A percentile compares a stretch with the other conserved stretches of the same genome.
Evolutionary conservation across 139 green algal species (phyloP).

Genomic region (Mychonastes homosphaera): DNA sequence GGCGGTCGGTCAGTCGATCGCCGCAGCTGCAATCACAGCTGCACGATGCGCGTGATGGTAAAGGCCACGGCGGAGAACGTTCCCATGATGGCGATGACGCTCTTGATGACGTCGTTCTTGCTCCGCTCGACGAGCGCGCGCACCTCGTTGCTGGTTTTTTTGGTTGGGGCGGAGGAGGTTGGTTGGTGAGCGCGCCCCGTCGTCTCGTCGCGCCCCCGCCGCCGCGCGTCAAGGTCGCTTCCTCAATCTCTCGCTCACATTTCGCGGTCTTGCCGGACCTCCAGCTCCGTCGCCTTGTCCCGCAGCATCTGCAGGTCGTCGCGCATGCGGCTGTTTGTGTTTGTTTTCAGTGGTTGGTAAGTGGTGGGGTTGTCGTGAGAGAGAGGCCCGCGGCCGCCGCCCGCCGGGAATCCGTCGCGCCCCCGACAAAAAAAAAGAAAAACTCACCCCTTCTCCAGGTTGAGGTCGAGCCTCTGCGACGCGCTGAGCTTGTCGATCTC

Average conservation of each 20-base stretch:
- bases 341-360: too few relatives aligned
- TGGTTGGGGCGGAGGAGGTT: too few relatives aligned
- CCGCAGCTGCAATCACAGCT: too few relatives aligned
- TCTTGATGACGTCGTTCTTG: slow-evolving; percentile 81
- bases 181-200: too few relatives aligned
- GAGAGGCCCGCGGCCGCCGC: too few relatives aligned
- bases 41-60: slow-evolving; percentile 40
- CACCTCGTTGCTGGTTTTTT: slow-evolving; percentile 70
- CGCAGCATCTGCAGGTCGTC: slow-evolving; percentile 73
- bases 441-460: slow-evolving; percentile 87
- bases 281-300: slow-evolving; percentile 75
- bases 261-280: too few relatives aligned
- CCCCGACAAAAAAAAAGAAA: too few relatives aligned
- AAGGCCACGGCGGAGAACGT: slow-evolving; percentile 56
- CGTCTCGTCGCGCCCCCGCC: too few relatives aligned
- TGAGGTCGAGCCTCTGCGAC: slow-evolving; percentile 84
- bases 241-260: slow-evolving; percentile 17
- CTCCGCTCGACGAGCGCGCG: slow-evolving; percentile 71
- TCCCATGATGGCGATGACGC: slow-evolving; percentile 51
- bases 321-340: slow-evolving; percentile 75
- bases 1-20: too few relatives aligned
- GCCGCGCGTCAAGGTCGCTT: too few relatives aligned
- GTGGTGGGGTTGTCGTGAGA: too few relatives aligned
- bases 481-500: slow-evolving; percentile 91
- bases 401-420: too few relatives aligned